phyloP scores from a whole-genome alignment of 2,329 filamentous ascomycete species.

The Camillea tinctor region DNA sequence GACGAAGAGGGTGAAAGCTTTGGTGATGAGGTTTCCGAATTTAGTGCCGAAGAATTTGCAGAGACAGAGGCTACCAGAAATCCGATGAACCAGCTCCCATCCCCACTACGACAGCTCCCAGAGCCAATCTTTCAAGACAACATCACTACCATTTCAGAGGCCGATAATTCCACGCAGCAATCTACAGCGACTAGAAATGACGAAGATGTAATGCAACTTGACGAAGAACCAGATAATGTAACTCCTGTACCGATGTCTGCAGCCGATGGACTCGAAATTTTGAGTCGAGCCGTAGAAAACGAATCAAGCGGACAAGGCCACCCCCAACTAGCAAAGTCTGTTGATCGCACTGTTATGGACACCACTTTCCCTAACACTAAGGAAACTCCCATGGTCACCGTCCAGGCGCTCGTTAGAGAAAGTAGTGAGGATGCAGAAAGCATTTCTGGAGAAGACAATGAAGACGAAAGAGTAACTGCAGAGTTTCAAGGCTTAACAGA shows the following conservation, averaged over 20 bases:
- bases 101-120: neutral
- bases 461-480: constrained; percentile 29
- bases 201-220: constrained; percentile 8
- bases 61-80: neutral
- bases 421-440: neutral
- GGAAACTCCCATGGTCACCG: neutral
- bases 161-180: neutral
- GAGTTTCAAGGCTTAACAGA: constrained; percentile 43
- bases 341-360: constrained; percentile 5
- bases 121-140: neutral
- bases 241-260: constrained; percentile 17
- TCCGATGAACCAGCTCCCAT: neutral
- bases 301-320: constrained; percentile 15
- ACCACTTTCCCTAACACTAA: neutral
- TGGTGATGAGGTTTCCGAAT: neutral
- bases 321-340: neutral
- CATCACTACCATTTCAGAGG: neutral
- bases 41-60: neutral
- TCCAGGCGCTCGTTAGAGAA: neutral
- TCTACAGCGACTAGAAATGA: constrained; percentile 20
- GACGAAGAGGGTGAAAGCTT: constrained; percentile 14
- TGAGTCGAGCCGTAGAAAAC: constrained; percentile 23
- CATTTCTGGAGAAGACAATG: constrained; percentile 10
- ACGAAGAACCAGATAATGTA: neutral
- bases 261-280: constrained; percentile 30